A percentile compares a stretch with the other conserved stretches of the same genome.
phyloP scores from a whole-genome alignment of 1,284 basidiomycete species.

The Leccinum angustisporum region DNA sequence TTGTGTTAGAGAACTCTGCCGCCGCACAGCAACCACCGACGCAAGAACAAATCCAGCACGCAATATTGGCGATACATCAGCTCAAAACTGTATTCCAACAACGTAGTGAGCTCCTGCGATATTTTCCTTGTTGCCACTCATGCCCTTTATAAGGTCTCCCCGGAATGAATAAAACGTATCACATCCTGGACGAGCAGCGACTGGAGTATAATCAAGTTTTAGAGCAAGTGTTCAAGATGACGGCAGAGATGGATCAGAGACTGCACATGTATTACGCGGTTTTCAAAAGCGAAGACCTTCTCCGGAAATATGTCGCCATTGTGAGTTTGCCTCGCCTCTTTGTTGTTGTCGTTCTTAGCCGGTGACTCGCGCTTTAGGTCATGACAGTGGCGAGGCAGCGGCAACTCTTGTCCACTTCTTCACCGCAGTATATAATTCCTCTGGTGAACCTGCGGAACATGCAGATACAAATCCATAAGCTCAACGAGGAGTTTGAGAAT shows the following conservation, averaged over 20 bases:
- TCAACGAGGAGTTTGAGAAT: slow-evolving; percentile 41
- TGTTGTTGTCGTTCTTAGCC: slow-evolving; percentile 9
- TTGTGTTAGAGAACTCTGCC: slow-evolving; percentile 13
- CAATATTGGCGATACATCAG: slow-evolving; percentile 32
- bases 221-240: slow-evolving; percentile 45
- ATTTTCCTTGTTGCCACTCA: slow-evolving; percentile 18
- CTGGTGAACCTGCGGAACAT: slow-evolving; percentile 47
- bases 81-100: slow-evolving; percentile 34
- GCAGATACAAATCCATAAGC: slow-evolving; percentile 43
- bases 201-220: slow-evolving; percentile 50
- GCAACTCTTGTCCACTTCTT: slow-evolving; percentile 40
- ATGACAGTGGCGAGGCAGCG: slow-evolving; percentile 53
- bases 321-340: slow-evolving; percentile 42
- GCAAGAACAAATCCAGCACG: slow-evolving; percentile 34
- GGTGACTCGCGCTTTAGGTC: slow-evolving; percentile 39
- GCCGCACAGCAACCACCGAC: slow-evolving; percentile 21
- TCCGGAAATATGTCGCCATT: slow-evolving; percentile 51
- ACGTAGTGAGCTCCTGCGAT: slow-evolving; percentile 32
- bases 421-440: slow-evolving; percentile 47
- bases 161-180: slow-evolving; percentile 30
- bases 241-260: slow-evolving; percentile 48
- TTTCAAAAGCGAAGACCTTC: slow-evolving; percentile 44
- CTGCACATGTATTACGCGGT: slow-evolving; percentile 48
- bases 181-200: slow-evolving; percentile 52
- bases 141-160: slow-evolving; percentile 17